A percentile compares a stretch with the other conserved stretches of the same genome.
These are phyloP conservation scores for Pseudocercospora ulei DNA, from an alignment of 2,329 filamentous ascomycete genomes.

Conservation along the genomic window DNA sequence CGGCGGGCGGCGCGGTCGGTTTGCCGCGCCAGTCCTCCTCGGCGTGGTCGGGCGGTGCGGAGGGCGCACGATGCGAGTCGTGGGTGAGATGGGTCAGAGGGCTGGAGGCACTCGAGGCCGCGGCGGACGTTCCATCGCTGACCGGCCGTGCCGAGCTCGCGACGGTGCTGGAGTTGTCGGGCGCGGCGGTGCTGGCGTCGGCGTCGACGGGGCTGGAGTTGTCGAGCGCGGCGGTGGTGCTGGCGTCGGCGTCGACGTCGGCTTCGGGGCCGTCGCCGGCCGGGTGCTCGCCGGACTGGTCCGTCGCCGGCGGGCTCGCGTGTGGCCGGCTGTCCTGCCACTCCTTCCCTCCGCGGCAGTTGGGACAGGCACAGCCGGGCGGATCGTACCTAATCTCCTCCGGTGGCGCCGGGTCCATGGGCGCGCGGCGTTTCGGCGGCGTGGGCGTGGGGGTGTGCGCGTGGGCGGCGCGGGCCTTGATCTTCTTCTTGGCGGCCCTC, in stretches of 20 bases:
- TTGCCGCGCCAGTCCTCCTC: neutral
- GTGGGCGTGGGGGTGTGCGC: conserved; percentile 1
- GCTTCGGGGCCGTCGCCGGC: conserved; percentile 1
- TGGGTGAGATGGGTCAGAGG: neutral
- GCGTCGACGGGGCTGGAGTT: neutral
- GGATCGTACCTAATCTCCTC: conserved; percentile 9
- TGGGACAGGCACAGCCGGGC: conserved; percentile 1
- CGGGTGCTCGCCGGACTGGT: neutral
- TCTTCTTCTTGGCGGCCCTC: conserved; percentile 35
- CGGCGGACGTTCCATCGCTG: neutral
- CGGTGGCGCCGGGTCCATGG: conserved; percentile 3
- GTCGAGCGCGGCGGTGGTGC: neutral
- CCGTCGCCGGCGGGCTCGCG: neutral
- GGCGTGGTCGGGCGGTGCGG: neutral
- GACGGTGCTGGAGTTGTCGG: conserved; percentile 57
- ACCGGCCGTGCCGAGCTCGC: neutral
- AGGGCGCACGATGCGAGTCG: neutral
- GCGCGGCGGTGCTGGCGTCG: conserved; percentile 68
- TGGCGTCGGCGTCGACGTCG: neutral
- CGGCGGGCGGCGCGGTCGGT: neutral
- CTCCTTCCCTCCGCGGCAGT: conserved; percentile 4
- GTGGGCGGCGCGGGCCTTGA: conserved; percentile 21
- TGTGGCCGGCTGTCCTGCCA: conserved; percentile 4
- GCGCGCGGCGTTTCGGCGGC: no score
- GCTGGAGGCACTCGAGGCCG: neutral